Base-by-base conservation (phyloP, 2,329 filamentous ascomycete genomes). In the Helminthosporium solani region DNA sequence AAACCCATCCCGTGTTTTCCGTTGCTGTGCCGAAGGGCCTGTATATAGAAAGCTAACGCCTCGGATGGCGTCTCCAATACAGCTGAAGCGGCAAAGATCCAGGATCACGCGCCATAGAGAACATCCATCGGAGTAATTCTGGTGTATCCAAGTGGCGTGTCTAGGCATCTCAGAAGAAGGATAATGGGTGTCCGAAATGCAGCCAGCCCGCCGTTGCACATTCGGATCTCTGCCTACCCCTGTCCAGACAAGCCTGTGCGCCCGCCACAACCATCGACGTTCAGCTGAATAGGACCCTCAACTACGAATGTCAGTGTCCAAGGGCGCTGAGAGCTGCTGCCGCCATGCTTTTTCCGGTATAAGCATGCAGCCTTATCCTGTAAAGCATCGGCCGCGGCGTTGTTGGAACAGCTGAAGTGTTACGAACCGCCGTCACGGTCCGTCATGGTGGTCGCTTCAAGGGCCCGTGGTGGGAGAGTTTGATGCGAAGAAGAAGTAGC, bases 391-490 rank as follows among this genome's bases (percentile, higher is more conserved):
- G 57, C 19, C n/a, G 50, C 56, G 63, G 64, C 64, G 63, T 50
- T 46, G 57, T 47, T 53, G 50, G 56, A 49, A 42, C 58, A 69
- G 66, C 66, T 69, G 66, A 69, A 60, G 54, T 52, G 28, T 51
- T 53, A 59, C 58, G 57, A 61, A 54, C 44, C 40, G 40, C 23
- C 23, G 23, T 5, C 50, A 50, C 55, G 51, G 53, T 54, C 56
- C 48, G 61, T 64, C 60, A 52, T 51, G 50, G 47, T 45, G 54
- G 56, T 59, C 52, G 54, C 58, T 60, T 54, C 53, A 51, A 48
- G 42, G 42, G 41, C 46, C 54, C 44, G 38, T 50, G 53, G 49
- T 49, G 53, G 52, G 43, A 27, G 19, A 18, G 9, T 25, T n/a
- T 28, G 15, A 7, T 20, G 20, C 36, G 31, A 40, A 38, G 18